Evolutionary conservation across 2,329 filamentous ascomycete genomes (phyloP), one percentile per base, ranked within the genome.

Genomic region (Atkinsonella texensis): DNA sequence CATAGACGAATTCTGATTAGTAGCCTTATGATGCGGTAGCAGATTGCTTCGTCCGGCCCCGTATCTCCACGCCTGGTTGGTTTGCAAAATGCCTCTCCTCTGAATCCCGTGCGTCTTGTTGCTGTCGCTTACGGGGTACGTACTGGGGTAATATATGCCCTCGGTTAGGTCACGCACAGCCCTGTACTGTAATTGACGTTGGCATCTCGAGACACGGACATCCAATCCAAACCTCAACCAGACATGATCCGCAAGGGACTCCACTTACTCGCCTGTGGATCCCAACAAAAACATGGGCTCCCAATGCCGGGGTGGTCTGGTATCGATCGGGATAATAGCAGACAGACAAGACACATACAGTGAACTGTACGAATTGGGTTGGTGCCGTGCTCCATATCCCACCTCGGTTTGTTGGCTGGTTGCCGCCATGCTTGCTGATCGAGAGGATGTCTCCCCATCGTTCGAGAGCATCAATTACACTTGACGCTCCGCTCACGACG

Each of bases 261-360:
- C 43, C 48, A 43, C 51, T 28, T 28, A 28, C 28, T 42, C 33
- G 20, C 11, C 28, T 33, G 23, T 46, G 45, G 48, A 41, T 15
- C 52, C 48, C 54, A 54, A 56, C 50, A 54, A 53, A 53, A 54
- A 50, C 42, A 33, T 11, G 41, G 8, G 8, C 28, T 6, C 23
- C 10, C 32, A 45, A 32, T n/a, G 31, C 33, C 42, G 23, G 28
- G 31, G 15, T 35, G 20, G 28, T 23, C 45, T 46, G 15, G 20
- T 46, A 48, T 39, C 32, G 9, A 38, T 48, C n/a, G 8, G 35
- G 6, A 42, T 39, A 42, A 17, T 9, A 42, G 20, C 20, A 23
- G 20, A n/a, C 20, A 23, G 20, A 23, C 20, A 23, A 42, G 40
- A 10, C 33, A 35, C 13, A 13, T 35, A 35, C 33, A 13, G 33